Percentiles rank a stretch among this genome's conserved stretches.
phyloP scores from a whole-genome alignment of 495 filamentous ascomycete genomes.

The Choiromyces venosus region DNA sequence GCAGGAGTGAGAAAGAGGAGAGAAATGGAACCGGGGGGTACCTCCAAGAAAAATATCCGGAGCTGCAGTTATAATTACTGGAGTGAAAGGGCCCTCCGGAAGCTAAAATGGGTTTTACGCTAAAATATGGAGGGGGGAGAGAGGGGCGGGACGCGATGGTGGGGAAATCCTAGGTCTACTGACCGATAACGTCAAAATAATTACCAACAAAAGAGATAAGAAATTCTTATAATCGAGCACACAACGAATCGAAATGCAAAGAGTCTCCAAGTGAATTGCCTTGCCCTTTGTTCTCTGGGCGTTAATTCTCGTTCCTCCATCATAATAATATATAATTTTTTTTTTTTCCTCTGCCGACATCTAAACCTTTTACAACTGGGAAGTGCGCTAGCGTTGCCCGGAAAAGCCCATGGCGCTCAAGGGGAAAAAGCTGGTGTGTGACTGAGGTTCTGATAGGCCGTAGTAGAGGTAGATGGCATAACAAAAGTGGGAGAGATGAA shows the following conservation, averaged over 20 bases:
- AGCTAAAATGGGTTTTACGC: background rate
- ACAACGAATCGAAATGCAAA: background rate
- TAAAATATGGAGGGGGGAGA: background rate
- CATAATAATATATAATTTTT: background rate
- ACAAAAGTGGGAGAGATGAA: background rate
- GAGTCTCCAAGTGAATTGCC: background rate
- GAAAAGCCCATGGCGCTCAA: conserved; percentile 10
- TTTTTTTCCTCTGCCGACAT: background rate
- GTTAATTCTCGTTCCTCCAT: background rate
- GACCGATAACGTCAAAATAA: conserved; percentile 35
- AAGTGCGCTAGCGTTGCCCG: conserved; percentile 4
- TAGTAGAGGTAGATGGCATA: background rate
- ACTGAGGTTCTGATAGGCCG: background rate
- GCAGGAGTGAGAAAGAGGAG: background rate
- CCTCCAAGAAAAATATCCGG: background rate
- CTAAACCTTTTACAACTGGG: background rate
- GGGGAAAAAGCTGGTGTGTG: conserved; percentile 10
- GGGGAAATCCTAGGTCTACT: background rate
- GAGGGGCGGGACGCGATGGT: background rate
- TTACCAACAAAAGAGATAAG: conserved; percentile 38
- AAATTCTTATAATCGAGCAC: conserved; percentile 22
- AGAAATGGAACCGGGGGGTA: background rate
- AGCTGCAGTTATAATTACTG: background rate
- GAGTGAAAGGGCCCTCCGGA: background rate
- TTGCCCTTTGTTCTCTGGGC: background rate